Conservation (phyloP, 495 filamentous ascomycete species). For the Astrothelium subdiscretum region DNA sequence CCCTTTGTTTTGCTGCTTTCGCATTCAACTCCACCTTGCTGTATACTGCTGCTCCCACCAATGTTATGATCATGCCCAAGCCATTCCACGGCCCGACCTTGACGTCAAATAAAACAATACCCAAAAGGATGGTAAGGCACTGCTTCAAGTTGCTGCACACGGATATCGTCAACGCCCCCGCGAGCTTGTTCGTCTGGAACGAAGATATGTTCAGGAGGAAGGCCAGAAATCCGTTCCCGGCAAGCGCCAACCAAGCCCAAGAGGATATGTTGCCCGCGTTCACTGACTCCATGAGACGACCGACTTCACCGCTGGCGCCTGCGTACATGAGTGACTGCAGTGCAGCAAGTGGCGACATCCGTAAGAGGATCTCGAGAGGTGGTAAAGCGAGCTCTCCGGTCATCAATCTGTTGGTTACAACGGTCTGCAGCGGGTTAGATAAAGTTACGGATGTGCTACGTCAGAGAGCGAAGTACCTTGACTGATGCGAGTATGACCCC, state of each 20-base stretch:
- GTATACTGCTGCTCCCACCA: slow-evolving; percentile 39
- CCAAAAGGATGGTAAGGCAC: slow-evolving; percentile 43
- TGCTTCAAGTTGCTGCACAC: slow-evolving; percentile 50
- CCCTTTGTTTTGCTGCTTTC: not conserved
- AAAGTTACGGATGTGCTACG: too few species aligned
- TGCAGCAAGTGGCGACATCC: slow-evolving; percentile 45
- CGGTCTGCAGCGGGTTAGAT: slow-evolving; percentile 24
- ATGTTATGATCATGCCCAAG: slow-evolving; percentile 29
- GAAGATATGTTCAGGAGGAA: slow-evolving; percentile 43
- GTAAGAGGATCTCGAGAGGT: slow-evolving; percentile 41
- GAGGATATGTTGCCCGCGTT: slow-evolving; percentile 11
- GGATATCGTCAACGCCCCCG: slow-evolving; percentile 46
- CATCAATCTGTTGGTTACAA: slow-evolving; percentile 46
- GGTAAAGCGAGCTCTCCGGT: slow-evolving; percentile 39
- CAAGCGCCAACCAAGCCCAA: slow-evolving; percentile 19
- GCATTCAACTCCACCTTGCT: slow-evolving; percentile 29
- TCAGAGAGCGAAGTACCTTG: slow-evolving; percentile 21
- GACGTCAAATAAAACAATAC: slow-evolving; percentile 41
- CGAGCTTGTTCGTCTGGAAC: slow-evolving; percentile 45
- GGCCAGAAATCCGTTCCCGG: slow-evolving; percentile 40
- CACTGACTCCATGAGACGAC: slow-evolving; percentile 15
- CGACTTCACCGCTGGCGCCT: slow-evolving; percentile 36
- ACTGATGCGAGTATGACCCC: slow-evolving; percentile 43
- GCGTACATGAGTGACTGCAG: slow-evolving; percentile 40
- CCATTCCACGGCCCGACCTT: slow-evolving; percentile 36